These are phyloP conservation scores for Aspergillus bridgeri DNA, from an alignment of 495 filamentous ascomycete species.

Conservation along the genomic window DNA sequence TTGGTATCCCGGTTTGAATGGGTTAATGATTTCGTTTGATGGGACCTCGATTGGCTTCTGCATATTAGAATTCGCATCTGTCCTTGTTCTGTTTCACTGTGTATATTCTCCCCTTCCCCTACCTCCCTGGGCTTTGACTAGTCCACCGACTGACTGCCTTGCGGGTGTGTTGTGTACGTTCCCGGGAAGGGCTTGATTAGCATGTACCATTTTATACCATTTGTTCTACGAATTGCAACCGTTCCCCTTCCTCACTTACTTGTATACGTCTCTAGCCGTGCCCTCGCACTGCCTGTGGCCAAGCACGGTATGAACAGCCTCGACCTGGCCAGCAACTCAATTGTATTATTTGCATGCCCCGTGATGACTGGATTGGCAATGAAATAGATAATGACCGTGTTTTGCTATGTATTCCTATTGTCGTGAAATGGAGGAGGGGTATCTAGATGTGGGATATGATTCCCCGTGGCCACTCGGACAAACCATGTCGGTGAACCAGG, in stretches of 20 bases:
- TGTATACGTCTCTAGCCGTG: background rate
- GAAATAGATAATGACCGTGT: background rate
- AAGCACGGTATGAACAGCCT: background rate
- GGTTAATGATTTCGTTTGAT: constrained; percentile 1
- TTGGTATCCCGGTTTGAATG: constrained; percentile 5
- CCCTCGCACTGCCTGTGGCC: background rate
- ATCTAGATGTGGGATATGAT: background rate
- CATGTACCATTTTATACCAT: constrained; percentile 2
- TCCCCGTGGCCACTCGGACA: too few relatives aligned
- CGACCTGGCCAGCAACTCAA: background rate
- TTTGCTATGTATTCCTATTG: too few relatives aligned
- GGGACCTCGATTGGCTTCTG: background rate
- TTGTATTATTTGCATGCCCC: background rate
- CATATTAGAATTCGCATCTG: background rate
- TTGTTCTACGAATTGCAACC: background rate
- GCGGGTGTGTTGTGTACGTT: background rate
- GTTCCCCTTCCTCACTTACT: background rate
- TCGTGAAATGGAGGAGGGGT: background rate
- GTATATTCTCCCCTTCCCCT: constrained; percentile 3
- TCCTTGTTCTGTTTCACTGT: constrained; percentile 3
- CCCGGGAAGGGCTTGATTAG: background rate
- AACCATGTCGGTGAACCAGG: too few relatives aligned
- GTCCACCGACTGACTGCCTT: background rate
- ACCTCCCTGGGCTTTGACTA: too few relatives aligned
- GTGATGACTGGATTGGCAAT: background rate